Evolutionary conservation across 306 rosid genomes (phyloP).

Genomic region (Elaeagnus macrophylla): DNA sequence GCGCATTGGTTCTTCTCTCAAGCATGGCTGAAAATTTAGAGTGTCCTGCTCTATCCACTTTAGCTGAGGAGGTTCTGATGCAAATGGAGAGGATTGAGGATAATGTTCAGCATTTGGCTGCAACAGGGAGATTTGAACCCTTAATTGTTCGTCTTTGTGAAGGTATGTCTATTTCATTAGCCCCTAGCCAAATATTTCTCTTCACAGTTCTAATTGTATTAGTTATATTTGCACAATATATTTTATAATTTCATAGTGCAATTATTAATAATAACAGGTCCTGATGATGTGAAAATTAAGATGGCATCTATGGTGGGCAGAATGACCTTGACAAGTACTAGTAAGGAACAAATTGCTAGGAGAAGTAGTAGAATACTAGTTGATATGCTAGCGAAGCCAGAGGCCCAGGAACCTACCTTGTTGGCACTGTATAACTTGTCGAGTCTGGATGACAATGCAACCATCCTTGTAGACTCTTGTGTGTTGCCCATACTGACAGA

Average conservation of each 20-base stretch:
- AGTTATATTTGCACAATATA: background rate
- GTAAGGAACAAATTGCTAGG: conserved; percentile 55
- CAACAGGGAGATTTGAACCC: conserved; percentile 50
- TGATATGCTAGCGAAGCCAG: conserved; percentile 35
- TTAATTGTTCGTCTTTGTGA: conserved; percentile 33
- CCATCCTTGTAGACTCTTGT: conserved; percentile 41
- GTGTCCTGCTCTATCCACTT: conserved; percentile 34
- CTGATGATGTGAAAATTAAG: conserved; percentile 40
- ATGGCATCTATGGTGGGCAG: conserved; percentile 52
- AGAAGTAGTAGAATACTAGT: conserved; percentile 37
- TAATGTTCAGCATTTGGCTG: conserved; percentile 42
- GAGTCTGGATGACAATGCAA: conserved; percentile 43
- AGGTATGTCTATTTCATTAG: conserved; percentile 22
- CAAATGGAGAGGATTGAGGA: conserved; percentile 41
- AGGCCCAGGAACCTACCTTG: conserved; percentile 45
- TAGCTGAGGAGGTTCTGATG: conserved; percentile 50
- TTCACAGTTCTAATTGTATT: conserved; percentile 1
- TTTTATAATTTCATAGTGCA: too few relatives aligned
- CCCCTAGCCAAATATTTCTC: conserved; percentile 6
- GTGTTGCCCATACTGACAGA: conserved; percentile 39
- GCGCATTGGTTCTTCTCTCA: conserved; percentile 54
- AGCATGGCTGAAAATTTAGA: conserved; percentile 38
- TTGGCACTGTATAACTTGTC: conserved; percentile 48
- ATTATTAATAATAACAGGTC: conserved; percentile 24
- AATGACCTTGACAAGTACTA: conserved; percentile 45